These are phyloP conservation scores for Acephala macrosclerotiorum DNA, from an alignment of 2,329 filamentous ascomycete genomes.

Conservation along the genomic window DNA sequence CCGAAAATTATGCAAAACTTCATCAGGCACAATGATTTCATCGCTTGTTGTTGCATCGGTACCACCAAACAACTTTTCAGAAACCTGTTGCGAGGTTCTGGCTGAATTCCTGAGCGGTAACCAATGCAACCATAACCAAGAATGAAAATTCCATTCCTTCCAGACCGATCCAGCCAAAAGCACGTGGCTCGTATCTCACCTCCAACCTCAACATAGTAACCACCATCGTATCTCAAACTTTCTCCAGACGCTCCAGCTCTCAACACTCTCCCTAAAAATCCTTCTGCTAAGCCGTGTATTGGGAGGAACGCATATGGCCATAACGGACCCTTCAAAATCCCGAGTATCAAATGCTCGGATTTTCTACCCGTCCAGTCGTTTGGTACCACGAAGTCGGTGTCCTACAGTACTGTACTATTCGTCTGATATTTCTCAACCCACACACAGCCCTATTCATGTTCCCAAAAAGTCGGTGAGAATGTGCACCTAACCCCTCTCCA, in stretches of 20 bases:
- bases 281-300: not conserved
- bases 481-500: not conserved
- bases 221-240: not conserved
- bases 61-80: not conserved
- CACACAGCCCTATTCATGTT: not conserved
- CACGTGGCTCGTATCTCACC: conserved; percentile 9
- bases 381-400: not conserved
- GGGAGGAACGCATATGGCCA: not conserved
- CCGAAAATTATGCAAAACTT: conserved; percentile 17
- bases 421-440: not conserved
- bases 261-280: not conserved
- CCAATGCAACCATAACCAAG: conserved; percentile 7
- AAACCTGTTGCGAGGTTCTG: conserved; percentile 1
- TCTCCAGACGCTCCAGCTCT: not conserved
- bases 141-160: not conserved
- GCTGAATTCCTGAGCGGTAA: conserved; percentile 14
- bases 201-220: not conserved
- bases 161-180: not conserved
- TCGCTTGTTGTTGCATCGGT: conserved; percentile 13
- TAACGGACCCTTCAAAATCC: not conserved
- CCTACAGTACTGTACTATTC: not conserved
- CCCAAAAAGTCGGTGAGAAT: not conserved
- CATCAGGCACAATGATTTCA: conserved; percentile 16
- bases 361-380: not conserved
- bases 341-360: not conserved